A percentile compares a stretch with the other conserved stretches of the same genome.
Evolutionary conservation across 768 basidiomycete species (phyloP).

Genomic region (Omphalotus guepiniiformis): DNA sequence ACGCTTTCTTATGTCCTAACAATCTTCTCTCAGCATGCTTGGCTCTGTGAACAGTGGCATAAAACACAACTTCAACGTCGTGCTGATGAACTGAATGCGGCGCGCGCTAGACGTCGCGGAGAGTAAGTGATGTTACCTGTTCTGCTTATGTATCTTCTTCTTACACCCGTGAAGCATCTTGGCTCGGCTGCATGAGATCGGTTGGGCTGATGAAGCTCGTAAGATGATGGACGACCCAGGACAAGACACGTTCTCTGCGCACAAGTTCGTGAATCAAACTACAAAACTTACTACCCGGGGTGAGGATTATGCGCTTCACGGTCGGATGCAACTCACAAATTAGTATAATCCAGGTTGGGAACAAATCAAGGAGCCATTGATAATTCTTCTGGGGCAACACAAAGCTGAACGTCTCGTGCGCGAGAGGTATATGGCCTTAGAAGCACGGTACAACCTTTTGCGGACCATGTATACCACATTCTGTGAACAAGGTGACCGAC

Average conservation of each 20-base stretch:
- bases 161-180: background rate
- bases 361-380: background rate
- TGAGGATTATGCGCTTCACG: background rate
- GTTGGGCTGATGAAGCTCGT: constrained; percentile 2
- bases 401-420: background rate
- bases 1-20: background rate
- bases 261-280: constrained; percentile 1
- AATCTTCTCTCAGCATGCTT: background rate
- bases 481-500: background rate
- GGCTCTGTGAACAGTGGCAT: background rate
- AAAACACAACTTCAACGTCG: background rate
- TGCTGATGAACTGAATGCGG: background rate
- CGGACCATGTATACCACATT: background rate
- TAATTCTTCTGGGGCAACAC: background rate
- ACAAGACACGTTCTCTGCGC: background rate
- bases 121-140: background rate
- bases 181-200: background rate
- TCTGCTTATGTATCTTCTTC: background rate
- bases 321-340: too few species aligned
- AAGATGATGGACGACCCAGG: background rate
- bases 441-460: background rate
- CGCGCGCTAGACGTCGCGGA: background rate
- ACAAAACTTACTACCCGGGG: background rate
- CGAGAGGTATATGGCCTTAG: background rate
- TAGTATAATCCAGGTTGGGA: background rate